These are phyloP conservation scores for Saccharomyces hybrid DNA, from an alignment of 1,139 yeast species.

Conservation along the genomic window DNA sequence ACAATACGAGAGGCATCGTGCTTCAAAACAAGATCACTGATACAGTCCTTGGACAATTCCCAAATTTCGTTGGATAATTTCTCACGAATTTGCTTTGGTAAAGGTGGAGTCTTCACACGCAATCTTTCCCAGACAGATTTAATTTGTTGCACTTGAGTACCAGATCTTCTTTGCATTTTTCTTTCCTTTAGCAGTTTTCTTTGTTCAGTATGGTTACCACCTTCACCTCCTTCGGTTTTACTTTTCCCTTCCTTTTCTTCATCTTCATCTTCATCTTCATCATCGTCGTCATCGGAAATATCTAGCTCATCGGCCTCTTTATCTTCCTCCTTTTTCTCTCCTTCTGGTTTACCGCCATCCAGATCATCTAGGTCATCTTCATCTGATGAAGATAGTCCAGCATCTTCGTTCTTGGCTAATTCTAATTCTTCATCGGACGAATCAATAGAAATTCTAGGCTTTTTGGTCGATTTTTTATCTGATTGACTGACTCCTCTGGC, in stretches of 20 bases:
- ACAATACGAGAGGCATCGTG: slow-evolving; percentile 97
- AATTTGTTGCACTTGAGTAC: slow-evolving; percentile 75
- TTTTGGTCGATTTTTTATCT: slow-evolving; percentile 18
- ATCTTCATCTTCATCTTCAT: slow-evolving; percentile 18
- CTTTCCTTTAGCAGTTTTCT: slow-evolving; percentile 72
- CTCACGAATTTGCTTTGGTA: slow-evolving; percentile 71
- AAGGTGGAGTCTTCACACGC: slow-evolving; percentile 77
- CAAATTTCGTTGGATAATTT: slow-evolving; percentile 79
- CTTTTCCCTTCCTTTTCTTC: slow-evolving; percentile 17
- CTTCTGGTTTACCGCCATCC: slow-evolving; percentile 15
- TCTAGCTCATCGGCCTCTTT: slow-evolving; percentile 22
- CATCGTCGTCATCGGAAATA: slow-evolving; percentile 27
- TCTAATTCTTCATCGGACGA: slow-evolving; percentile 29
- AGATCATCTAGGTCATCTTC: slow-evolving; percentile 28
- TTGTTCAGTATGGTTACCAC: slow-evolving; percentile 78
- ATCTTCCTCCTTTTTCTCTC: too few relatives aligned
- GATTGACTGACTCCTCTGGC: slow-evolving; percentile 4
- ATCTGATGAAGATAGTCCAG: slow-evolving; percentile 27
- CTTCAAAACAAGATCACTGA: slow-evolving; percentile 80
- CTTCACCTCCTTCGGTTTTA: slow-evolving; percentile 32
- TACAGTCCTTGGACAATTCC: slow-evolving; percentile 68
- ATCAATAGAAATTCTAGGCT: slow-evolving; percentile 27
- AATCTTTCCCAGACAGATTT: slow-evolving; percentile 87
- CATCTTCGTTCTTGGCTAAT: slow-evolving; percentile 24
- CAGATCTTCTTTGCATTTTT: slow-evolving; percentile 79